Percentiles rank a stretch among this genome's conserved stretches.
These are phyloP conservation scores for Penicillium sp. DNA, from an alignment of 2,329 filamentous ascomycete genomes.

Conservation along the genomic window DNA sequence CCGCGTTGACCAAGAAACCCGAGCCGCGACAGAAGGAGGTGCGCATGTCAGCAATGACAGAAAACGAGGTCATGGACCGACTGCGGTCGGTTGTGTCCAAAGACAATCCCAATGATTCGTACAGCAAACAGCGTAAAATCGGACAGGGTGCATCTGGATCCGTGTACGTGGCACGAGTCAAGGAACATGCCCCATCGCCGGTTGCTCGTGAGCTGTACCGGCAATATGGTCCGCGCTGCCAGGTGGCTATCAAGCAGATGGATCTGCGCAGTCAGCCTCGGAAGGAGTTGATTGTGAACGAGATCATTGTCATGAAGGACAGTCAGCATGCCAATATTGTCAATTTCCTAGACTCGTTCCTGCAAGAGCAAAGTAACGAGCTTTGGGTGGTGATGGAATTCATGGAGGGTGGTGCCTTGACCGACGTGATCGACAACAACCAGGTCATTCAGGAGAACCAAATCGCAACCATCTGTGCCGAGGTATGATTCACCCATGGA, in stretches of 20 bases:
- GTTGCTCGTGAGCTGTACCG: conserved; percentile 73
- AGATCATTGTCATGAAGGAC: conserved; percentile 99
- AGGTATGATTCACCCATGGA: conserved; percentile 57
- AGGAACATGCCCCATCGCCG: conserved; percentile 75
- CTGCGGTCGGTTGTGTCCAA: conserved; percentile 92
- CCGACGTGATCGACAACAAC: conserved; percentile 98
- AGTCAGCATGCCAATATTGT: conserved; percentile 98
- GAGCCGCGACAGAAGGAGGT: conserved; percentile 80
- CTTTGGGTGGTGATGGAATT: conserved; percentile 99
- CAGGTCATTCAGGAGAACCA: conserved; percentile 89
- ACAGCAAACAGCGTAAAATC: conserved; percentile 99
- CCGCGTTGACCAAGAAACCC: conserved; percentile 75
- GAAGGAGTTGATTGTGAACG: conserved; percentile 98
- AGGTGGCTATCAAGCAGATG: conserved; percentile 99
- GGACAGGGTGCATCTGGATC: conserved; percentile 96
- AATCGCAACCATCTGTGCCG: conserved; percentile 92
- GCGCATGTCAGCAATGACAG: conserved; percentile 97
- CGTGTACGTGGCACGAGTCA: conserved; percentile 94
- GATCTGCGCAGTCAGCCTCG: conserved; percentile 93
- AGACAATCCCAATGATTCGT: conserved; percentile 87
- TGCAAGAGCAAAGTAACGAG: conserved; percentile 89
- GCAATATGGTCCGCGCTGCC: conserved; percentile 71
- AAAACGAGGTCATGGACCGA: conserved; percentile 94
- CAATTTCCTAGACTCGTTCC: conserved; percentile 94
- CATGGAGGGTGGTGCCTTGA: conserved; percentile 96